phyloP scores from a whole-genome alignment of 257 asterid genomes.

The Thymus quinquecostatus region DNA sequence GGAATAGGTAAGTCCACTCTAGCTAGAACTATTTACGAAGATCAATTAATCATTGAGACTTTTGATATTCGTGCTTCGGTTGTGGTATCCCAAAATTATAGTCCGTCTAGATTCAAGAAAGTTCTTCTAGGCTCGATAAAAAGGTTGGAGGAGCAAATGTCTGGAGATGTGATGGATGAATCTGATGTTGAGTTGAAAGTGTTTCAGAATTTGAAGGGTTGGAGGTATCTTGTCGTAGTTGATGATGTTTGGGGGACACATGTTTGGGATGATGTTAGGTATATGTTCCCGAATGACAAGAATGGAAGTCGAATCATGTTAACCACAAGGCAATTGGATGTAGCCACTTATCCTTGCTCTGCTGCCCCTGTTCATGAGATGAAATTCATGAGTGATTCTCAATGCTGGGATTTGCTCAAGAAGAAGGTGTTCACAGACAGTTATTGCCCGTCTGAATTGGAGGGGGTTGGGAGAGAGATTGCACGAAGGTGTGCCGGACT shows the following conservation, averaged over 20 bases:
- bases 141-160: no score
- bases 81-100: neutral
- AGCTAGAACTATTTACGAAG: no score
- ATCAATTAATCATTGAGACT: no score
- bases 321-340: no score
- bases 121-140: no score
- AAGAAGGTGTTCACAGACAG: neutral
- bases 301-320: no score
- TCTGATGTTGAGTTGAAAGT: neutral
- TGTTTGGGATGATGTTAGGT: no score
- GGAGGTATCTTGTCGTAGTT: neutral
- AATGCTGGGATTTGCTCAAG: constrained; percentile 1
- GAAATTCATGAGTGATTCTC: neutral
- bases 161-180: neutral
- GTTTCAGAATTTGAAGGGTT: no score
- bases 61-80: neutral
- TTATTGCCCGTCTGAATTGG: neutral
- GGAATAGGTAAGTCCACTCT: neutral
- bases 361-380: neutral
- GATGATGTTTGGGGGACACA: constrained; percentile 18
- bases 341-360: neutral
- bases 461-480: neutral
- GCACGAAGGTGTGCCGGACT: constrained; percentile 1
- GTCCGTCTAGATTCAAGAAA: neutral
- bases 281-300: neutral